phyloP scores from a whole-genome alignment of 345 rosid species.

The Eucalyptus erythrocorys region DNA sequence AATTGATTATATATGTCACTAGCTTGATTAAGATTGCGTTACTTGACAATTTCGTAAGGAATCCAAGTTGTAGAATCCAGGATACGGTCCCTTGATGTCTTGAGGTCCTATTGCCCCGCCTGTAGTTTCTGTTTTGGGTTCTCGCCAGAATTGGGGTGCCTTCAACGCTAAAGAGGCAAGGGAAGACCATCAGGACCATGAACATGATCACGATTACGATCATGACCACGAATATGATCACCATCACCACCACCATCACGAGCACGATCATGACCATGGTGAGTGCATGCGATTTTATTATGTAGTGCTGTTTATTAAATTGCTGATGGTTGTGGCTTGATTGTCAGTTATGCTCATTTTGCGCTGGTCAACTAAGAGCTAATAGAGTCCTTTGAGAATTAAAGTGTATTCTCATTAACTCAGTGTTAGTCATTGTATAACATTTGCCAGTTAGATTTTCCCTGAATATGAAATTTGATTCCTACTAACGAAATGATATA shows the following conservation, averaged over 20 bases:
- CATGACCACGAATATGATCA: constrained; percentile 19
- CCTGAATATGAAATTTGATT: neutral
- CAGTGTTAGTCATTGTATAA: neutral
- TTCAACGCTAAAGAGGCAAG: too few relatives aligned
- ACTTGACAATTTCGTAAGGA: too few relatives aligned
- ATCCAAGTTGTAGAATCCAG: too few relatives aligned
- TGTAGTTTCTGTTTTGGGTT: too few relatives aligned
- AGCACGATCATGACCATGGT: constrained; percentile 66
- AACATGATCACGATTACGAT: constrained; percentile 10
- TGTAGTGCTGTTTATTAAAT: neutral
- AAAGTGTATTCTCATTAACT: neutral
- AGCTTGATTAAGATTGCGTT: too few relatives aligned
- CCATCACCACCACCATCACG: constrained; percentile 32
- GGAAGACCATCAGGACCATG: too few relatives aligned
- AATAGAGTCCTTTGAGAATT: neutral
- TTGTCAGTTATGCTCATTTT: neutral
- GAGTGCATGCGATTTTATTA: neutral
- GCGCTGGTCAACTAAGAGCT: neutral
- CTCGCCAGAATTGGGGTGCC: too few relatives aligned
- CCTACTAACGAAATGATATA: neutral
- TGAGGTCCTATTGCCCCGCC: too few relatives aligned
- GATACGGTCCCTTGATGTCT: too few relatives aligned
- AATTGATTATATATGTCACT: too few relatives aligned
- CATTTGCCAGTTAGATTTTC: neutral
- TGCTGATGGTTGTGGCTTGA: neutral